Evolutionary conservation across 495 filamentous ascomycete genomes (phyloP).

Genomic region (Barbatosphaeria neglecta): DNA sequence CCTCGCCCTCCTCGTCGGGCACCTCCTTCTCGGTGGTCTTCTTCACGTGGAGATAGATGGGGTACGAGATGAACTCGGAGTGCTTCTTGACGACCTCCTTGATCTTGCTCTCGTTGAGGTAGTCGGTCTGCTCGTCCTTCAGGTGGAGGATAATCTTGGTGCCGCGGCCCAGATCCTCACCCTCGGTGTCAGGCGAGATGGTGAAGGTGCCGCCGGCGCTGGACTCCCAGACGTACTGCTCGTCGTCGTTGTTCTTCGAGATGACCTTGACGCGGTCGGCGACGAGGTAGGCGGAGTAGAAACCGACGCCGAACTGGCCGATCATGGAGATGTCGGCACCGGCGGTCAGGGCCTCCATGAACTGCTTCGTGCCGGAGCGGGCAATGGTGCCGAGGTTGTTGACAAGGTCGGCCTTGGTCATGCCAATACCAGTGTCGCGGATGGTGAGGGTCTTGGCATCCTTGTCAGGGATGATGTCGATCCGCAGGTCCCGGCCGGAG

Average conservation of each 20-base stretch:
- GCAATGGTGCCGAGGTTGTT: slow-evolving; percentile 99
- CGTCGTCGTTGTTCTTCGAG: slow-evolving; percentile 98
- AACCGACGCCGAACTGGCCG: slow-evolving; percentile 99
- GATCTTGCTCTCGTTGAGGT: slow-evolving; percentile 96
- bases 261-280: slow-evolving; percentile 91
- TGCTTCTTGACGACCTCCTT: slow-evolving; percentile 99
- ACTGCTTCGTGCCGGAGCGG: slow-evolving; percentile 98
- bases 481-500: slow-evolving; percentile 86
- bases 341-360: slow-evolving; percentile 97
- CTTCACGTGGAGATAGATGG: slow-evolving; percentile 97
- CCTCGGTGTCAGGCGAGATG: slow-evolving; percentile 79
- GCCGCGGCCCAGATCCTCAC: slow-evolving; percentile 82
- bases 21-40: slow-evolving; percentile 99
- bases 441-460: slow-evolving; percentile 95
- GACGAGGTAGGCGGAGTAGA: slow-evolving; percentile 99
- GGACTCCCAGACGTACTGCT: slow-evolving; percentile 99
- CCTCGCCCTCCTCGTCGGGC: slow-evolving; percentile 89
- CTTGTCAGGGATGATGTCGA: slow-evolving; percentile 96
- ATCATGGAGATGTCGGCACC: slow-evolving; percentile 99
- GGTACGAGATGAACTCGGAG: slow-evolving; percentile 99
- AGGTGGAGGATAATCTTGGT: slow-evolving; percentile 97
- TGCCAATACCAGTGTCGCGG: slow-evolving; percentile 95
- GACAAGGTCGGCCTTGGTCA: slow-evolving; percentile 99
- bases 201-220: slow-evolving; percentile 95
- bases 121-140: slow-evolving; percentile 98